A percentile compares a stretch with the other conserved stretches of the same genome.
These are phyloP conservation scores for Fomitopsis betulina DNA, from an alignment of 1,284 basidiomycete species.

Conservation along the genomic window DNA sequence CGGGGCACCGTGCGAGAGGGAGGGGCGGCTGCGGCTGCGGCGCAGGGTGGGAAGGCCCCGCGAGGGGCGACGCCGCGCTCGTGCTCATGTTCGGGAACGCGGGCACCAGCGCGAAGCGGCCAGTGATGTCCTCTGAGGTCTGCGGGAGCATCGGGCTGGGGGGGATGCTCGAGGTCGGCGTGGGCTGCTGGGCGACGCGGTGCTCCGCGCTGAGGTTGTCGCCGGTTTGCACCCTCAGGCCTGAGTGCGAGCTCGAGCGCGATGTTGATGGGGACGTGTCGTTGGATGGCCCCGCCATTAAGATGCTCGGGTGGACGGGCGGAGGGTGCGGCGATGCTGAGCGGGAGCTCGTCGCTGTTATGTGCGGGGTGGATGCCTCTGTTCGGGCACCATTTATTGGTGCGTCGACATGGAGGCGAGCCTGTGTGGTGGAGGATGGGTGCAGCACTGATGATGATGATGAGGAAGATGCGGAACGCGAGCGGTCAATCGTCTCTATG, in stretches of 20 bases:
- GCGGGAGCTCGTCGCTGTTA: neutral
- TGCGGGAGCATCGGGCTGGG: neutral
- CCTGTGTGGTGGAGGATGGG: neutral
- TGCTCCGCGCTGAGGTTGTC: neutral
- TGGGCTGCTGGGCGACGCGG: neutral
- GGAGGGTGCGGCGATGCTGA: neutral
- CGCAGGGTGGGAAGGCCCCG: no score
- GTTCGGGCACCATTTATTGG: neutral
- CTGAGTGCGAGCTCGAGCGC: neutral
- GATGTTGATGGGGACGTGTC: neutral
- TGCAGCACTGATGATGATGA: neutral
- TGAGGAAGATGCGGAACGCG: neutral
- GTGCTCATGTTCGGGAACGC: neutral
- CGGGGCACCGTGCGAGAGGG: neutral
- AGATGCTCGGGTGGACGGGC: neutral
- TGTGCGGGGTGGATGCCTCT: neutral
- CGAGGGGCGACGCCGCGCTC: neutral
- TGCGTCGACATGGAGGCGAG: neutral
- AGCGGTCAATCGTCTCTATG: neutral
- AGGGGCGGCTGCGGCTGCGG: neutral
- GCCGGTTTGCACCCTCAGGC: neutral
- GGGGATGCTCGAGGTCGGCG: neutral
- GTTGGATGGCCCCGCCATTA: neutral
- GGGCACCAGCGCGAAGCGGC: neutral
- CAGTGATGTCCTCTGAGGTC: neutral